These are phyloP conservation scores for Xylaria acuta DNA, from an alignment of 495 filamentous ascomycete genomes.

Conservation along the genomic window DNA sequence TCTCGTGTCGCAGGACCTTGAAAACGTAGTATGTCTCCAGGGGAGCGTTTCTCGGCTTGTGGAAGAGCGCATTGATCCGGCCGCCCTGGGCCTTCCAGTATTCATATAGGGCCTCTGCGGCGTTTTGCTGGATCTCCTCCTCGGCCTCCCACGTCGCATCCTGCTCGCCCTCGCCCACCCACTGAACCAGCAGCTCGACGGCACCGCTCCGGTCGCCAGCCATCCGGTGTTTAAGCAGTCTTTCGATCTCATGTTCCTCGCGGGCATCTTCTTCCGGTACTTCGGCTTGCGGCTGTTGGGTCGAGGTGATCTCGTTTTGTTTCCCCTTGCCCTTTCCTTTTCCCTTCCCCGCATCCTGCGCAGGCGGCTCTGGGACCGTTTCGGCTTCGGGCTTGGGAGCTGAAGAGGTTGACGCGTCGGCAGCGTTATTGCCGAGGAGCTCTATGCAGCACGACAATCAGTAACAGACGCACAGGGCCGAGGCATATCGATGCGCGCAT, in stretches of 20 bases:
- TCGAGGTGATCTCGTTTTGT: not conserved
- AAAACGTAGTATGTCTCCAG: constrained; percentile 37
- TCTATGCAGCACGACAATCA: constrained; percentile 16
- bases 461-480: not conserved
- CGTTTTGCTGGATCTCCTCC: constrained; percentile 39
- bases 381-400: constrained; percentile 9
- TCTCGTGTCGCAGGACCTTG: constrained; percentile 35
- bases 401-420: constrained; percentile 2
- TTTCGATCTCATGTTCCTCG: constrained; percentile 34
- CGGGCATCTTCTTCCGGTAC: constrained; percentile 24
- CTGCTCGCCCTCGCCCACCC: constrained; percentile 34
- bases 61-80: constrained; percentile 37
- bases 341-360: constrained; percentile 28
- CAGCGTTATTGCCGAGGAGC: constrained; percentile 15
- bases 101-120: constrained; percentile 34
- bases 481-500: not conserved
- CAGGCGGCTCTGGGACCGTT: not conserved
- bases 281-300: not conserved
- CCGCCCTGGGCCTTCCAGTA: constrained; percentile 41
- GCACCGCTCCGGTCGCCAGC: constrained; percentile 28
- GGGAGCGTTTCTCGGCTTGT: constrained; percentile 37
- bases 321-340: not conserved
- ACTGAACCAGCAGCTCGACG: constrained; percentile 38
- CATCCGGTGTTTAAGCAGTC: constrained; percentile 36
- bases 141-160: constrained; percentile 39